Evolutionary conservation across 768 basidiomycete genomes (phyloP).

Genomic region (Dacryopinax primogenitus): DNA sequence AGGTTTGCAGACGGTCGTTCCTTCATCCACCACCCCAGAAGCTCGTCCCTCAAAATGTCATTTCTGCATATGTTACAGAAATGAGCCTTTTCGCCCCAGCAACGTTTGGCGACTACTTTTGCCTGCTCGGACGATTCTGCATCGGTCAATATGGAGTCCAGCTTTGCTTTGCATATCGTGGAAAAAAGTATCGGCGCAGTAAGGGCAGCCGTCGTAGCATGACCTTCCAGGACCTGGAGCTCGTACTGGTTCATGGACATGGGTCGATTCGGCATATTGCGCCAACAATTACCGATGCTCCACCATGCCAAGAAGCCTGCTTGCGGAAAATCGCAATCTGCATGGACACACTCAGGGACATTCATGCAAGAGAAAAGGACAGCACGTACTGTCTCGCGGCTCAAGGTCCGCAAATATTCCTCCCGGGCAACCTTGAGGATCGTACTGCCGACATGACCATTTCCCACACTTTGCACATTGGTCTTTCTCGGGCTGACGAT

Average conservation of each 20-base stretch:
- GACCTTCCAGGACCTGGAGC: not conserved
- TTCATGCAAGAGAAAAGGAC: not conserved
- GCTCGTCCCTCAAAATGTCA: not conserved
- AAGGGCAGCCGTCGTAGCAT: not conserved
- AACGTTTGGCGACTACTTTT: not conserved
- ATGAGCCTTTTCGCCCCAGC: not conserved
- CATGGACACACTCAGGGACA: not conserved
- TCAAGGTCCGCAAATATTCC: not conserved
- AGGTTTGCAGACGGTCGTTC: not conserved
- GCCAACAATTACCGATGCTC: not conserved
- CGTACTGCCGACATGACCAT: not conserved
- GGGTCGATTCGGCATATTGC: not conserved
- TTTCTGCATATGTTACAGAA: not conserved
- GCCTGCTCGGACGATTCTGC: not conserved
- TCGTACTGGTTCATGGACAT: not conserved
- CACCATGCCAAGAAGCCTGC: not conserved
- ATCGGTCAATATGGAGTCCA: not conserved
- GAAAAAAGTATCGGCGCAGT: not conserved
- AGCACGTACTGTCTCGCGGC: not conserved
- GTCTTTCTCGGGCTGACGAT: not conserved
- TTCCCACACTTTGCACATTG: not conserved
- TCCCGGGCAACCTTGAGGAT: not conserved
- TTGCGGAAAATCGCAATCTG: not conserved
- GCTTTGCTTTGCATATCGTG: not conserved
- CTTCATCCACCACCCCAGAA: not conserved